Percentiles rank a stretch among this genome's conserved stretches.
These are phyloP conservation scores for Huntiella moniliformis DNA, from an alignment of 2,329 filamentous ascomycete species.

Conservation along the genomic window DNA sequence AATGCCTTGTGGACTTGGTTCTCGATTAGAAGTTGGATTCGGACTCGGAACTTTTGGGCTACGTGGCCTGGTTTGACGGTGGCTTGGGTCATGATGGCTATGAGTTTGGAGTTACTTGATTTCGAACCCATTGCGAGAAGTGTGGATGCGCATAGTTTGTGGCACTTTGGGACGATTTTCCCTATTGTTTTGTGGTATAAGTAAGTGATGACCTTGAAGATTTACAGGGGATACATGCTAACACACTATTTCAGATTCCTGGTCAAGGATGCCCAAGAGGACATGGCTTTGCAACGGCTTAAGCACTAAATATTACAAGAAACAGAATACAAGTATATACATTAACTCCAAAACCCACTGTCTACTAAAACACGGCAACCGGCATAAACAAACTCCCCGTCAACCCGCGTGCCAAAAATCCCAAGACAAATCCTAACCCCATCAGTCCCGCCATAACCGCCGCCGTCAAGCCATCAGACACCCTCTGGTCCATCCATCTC, in stretches of 20 bases:
- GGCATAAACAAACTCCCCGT: conserved; percentile 4
- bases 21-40: conserved; percentile 53
- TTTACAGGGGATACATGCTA: background rate
- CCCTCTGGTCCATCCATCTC: conserved; percentile 17
- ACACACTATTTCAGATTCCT: conserved; percentile 44
- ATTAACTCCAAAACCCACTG: background rate
- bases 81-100: conserved; percentile 76
- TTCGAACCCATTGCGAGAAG: conserved; percentile 70
- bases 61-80: conserved; percentile 82
- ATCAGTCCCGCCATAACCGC: conserved; percentile 14
- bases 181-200: conserved; percentile 87
- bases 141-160: conserved; percentile 84
- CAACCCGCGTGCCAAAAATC: conserved; percentile 6
- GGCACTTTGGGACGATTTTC: conserved; percentile 83
- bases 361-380: conserved; percentile 1
- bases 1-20: conserved; percentile 79
- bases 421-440: conserved; percentile 14
- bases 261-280: conserved; percentile 67
- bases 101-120: conserved; percentile 90
- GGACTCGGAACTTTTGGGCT: conserved; percentile 58
- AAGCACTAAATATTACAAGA: conserved; percentile 7
- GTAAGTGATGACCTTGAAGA: conserved; percentile 37
- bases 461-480: conserved; percentile 15
- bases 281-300: conserved; percentile 39
- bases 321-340: background rate